A percentile compares a stretch with the other conserved stretches of the same genome.
Evolutionary conservation across 2,329 filamentous ascomycete species (phyloP).

Genomic region (Hypoxylon sp.): DNA sequence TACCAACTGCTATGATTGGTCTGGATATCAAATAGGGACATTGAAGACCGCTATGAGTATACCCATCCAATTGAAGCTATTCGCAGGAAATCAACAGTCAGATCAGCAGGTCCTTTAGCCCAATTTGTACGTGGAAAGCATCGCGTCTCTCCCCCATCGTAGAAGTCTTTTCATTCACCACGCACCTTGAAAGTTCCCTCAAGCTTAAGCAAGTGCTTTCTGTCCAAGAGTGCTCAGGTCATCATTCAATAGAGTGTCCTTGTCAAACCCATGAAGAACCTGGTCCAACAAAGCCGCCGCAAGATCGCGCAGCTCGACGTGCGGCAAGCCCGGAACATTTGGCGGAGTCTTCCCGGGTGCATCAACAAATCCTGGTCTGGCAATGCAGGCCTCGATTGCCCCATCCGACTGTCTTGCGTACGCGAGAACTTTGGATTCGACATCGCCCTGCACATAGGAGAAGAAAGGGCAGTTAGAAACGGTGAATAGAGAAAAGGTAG

Average conservation of each 20-base stretch:
- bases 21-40: too few species aligned
- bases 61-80: too few species aligned
- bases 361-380: conserved; percentile 45
- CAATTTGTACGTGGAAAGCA: too few species aligned
- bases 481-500: too few species aligned
- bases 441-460: conserved; percentile 46
- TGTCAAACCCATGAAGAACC: conserved; percentile 46
- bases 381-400: conserved; percentile 39
- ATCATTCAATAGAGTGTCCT: conserved; percentile 46
- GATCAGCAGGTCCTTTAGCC: too few species aligned
- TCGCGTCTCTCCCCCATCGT: too few species aligned
- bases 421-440: conserved; percentile 42
- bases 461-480: too few species aligned
- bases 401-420: conserved; percentile 41
- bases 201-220: not conserved
- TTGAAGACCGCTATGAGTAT: too few species aligned
- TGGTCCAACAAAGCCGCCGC: conserved; percentile 47
- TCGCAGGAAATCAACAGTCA: too few species aligned
- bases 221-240: conserved; percentile 35
- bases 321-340: conserved; percentile 38
- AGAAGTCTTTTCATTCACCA: too few species aligned
- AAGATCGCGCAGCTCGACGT: conserved; percentile 42
- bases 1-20: too few species aligned
- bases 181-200: too few species aligned
- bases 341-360: conserved; percentile 26